Conservation (phyloP, 2,329 filamentous ascomycete species). For the Emergomyces orientalis region DNA sequence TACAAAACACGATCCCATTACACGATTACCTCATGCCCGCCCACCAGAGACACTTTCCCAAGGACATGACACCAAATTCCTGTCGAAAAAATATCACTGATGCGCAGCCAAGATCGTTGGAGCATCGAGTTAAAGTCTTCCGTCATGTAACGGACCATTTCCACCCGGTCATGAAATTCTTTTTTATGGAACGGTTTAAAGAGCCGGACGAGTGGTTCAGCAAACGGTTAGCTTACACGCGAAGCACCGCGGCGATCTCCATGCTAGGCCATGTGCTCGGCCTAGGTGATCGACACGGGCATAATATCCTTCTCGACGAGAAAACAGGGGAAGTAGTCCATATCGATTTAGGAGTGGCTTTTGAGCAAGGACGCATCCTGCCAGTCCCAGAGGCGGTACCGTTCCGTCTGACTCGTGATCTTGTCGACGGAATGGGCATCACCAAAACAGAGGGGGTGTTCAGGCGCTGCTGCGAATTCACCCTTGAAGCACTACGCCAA, state of each 20-base stretch:
- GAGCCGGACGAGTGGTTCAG: conserved; percentile 96
- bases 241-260: conserved; percentile 87
- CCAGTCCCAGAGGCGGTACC: conserved; percentile 93
- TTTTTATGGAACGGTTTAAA: conserved; percentile 90
- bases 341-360: conserved; percentile 93
- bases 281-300: conserved; percentile 85
- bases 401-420: conserved; percentile 85
- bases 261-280: conserved; percentile 91
- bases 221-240: conserved; percentile 78
- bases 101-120: conserved; percentile 59
- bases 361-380: conserved; percentile 91
- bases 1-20: conserved; percentile 82
- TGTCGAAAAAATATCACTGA: conserved; percentile 73
- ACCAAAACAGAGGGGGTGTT: conserved; percentile 94
- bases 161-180: conserved; percentile 89
- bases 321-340: conserved; percentile 89
- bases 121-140: conserved; percentile 64
- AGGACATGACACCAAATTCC: conserved; percentile 63
- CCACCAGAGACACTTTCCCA: conserved; percentile 76
- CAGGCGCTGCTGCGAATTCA: conserved; percentile 96
- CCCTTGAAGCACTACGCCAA: conserved; percentile 84
- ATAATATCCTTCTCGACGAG: conserved; percentile 90
- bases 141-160: conserved; percentile 71
- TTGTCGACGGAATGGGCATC: conserved; percentile 95
- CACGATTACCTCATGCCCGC: conserved; percentile 89